Evolutionary conservation across 805 yeast genomes (phyloP).

Genomic region (Cyberlindnera maritima): DNA sequence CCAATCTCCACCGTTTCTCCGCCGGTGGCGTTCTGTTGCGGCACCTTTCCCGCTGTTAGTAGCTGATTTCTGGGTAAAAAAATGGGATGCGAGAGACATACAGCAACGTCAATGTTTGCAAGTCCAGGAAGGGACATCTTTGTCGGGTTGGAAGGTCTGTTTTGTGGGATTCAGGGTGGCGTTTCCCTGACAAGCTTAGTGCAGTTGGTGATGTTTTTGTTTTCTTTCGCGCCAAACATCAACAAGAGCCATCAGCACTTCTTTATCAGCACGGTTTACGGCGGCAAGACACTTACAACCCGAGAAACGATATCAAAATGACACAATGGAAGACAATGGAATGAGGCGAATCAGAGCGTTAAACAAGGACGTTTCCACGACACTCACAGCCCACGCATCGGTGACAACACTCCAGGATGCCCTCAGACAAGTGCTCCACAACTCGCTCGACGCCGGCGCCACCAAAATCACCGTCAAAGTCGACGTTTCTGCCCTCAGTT

Average conservation of each 20-base stretch:
- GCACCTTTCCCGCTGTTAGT: constrained; percentile 1
- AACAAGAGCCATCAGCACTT: background rate
- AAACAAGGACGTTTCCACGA: constrained; percentile 3
- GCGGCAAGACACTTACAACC: background rate
- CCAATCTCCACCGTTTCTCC: constrained; percentile 23
- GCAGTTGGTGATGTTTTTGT: background rate
- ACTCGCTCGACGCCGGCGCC: constrained; percentile 55
- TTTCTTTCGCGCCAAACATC: constrained; percentile 3
- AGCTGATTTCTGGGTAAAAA: too few relatives aligned
- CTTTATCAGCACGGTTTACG: too few relatives aligned
- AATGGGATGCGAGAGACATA: constrained; percentile 2
- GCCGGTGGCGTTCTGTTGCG: constrained; percentile 4
- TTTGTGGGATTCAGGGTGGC: background rate
- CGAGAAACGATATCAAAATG: background rate
- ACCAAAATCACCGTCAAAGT: constrained; percentile 34
- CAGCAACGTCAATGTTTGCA: constrained; percentile 1
- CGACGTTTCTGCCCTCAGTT: constrained; percentile 33
- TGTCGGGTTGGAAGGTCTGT: background rate
- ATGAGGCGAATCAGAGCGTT: constrained; percentile 7
- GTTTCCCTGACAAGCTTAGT: too few relatives aligned
- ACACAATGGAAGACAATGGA: background rate
- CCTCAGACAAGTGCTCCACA: constrained; percentile 49
- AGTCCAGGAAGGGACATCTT: constrained; percentile 22
- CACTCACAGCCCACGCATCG: constrained; percentile 21
- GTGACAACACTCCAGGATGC: constrained; percentile 40